Evolutionary conservation across 2,329 filamentous ascomycete species (phyloP), one percentile per base, ranked within the genome.

Genomic region (Phaeosphaeriaceae sp.): DNA sequence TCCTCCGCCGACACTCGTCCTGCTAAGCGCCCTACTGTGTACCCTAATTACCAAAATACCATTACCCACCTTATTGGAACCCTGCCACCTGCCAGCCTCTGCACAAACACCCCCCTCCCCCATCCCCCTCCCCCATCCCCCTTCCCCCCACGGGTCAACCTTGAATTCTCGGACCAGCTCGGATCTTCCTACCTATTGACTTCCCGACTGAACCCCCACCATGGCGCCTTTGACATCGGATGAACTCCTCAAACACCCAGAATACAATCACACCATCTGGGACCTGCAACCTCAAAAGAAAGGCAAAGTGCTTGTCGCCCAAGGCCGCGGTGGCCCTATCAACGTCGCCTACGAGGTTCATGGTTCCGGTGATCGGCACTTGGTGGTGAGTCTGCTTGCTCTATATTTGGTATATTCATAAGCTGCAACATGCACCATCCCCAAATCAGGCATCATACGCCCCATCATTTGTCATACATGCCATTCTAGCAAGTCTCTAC

Each of bases 321-420:
- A 81, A 46, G 83, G 77, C 30, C 82, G 89, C 61, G 88, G 90
- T 55, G 90, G 89, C 2, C 90, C 90, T 16, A 77, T 95, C 58
- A 82, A 88, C 37, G 84, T 96, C 43, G 80, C 84, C 44, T 95
- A 89, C 81, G 89, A 94, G 73, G 78, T 94, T 39, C 90, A 96
- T 76, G 90, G 91, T 47, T 76, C 81, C 53, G 90, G 90, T 3
- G 83, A 87, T 39, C 79, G 82, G 57, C 88, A 89, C 76, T 75
- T 94, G 56, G 79, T 91, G 62, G 90, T 94, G 79, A 57, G 87
- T 83, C 11, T 26, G 23, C 21, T n/a, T 23, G 52, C 42, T 41
- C 55, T 48, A 58, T 50, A 53, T 53, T 55, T 43, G 52, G 52
- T 38, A 35, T 38, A 35, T 38, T 52, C 44, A 20, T 43, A 40